Evolutionary conservation across 495 filamentous ascomycete species (phyloP).

Genomic region (Aspergillus hancockii): DNA sequence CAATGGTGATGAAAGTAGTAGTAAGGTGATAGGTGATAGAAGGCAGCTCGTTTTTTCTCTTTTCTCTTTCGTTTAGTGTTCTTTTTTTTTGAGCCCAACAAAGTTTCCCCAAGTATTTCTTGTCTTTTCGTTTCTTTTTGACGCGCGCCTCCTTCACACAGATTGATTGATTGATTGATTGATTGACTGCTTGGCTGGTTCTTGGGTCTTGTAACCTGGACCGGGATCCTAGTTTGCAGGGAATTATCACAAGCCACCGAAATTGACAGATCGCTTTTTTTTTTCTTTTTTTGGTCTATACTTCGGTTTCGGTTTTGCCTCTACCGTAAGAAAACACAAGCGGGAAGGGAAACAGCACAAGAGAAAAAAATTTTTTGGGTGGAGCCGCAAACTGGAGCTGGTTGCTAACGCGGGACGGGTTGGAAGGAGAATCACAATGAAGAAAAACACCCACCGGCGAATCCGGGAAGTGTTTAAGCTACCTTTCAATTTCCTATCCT

Average conservation of each 20-base stretch:
- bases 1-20: not conserved
- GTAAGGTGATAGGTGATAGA: not conserved
- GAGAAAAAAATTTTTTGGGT: conserved; percentile 16
- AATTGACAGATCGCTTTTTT: conserved; percentile 26
- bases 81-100: not conserved
- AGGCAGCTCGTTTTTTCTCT: not conserved
- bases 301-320: not conserved
- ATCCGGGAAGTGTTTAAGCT: conserved; percentile 1
- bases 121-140: conserved; percentile 9
- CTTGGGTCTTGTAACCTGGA: conserved; percentile 12
- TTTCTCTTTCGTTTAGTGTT: too few species aligned
- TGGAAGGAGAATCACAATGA: conserved; percentile 10
- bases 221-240: conserved; percentile 17
- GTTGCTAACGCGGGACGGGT: conserved; percentile 6
- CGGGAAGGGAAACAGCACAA: not conserved
- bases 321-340: conserved; percentile 10
- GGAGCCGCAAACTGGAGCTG: conserved; percentile 18
- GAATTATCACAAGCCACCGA: conserved; percentile 21
- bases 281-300: conserved; percentile 4
- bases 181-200: conserved; percentile 1
- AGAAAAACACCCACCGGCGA: conserved; percentile 2
- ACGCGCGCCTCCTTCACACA: conserved; percentile 17
- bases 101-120: not conserved
- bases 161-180: conserved; percentile 15
- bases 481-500: conserved; percentile 7